phyloP scores from a whole-genome alignment of 225 moss, liverwort and hornwort genomes.

The Pleurozium schreberi region DNA sequence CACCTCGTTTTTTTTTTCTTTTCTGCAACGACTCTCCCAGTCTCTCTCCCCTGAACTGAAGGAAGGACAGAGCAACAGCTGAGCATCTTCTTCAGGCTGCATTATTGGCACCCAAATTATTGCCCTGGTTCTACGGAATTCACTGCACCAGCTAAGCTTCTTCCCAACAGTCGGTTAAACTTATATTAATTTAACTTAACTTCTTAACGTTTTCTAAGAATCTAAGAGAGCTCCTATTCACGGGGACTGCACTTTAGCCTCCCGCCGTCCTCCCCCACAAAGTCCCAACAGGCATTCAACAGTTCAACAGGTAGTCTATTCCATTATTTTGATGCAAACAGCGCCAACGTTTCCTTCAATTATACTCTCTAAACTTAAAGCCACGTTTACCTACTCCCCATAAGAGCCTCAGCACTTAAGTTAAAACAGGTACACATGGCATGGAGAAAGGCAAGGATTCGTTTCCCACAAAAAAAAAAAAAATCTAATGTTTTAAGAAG shows the following conservation, averaged over 20 bases:
- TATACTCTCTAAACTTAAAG: not conserved
- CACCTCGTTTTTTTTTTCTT: not conserved
- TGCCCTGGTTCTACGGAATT: not conserved
- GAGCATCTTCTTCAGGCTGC: not conserved
- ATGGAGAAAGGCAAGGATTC: too few relatives aligned
- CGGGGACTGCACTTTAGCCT: not conserved
- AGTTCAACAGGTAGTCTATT: not conserved
- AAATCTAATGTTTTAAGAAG: too few relatives aligned
- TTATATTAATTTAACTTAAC: too few relatives aligned
- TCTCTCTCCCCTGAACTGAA: not conserved
- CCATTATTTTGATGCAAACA: not conserved
- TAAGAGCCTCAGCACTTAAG: not conserved
- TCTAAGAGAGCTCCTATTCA: not conserved
- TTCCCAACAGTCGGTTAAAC: too few relatives aligned
- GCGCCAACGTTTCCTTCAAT: not conserved
- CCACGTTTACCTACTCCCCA: not conserved
- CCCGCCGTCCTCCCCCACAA: too few relatives aligned
- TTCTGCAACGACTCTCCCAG: not conserved
- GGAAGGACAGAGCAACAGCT: too few relatives aligned
- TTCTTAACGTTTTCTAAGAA: too few relatives aligned
- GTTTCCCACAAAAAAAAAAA: too few relatives aligned
- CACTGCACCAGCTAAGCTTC: not conserved
- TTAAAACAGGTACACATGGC: not conserved
- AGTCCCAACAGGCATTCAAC: too few relatives aligned
- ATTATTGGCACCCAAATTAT: not conserved